Evolutionary conservation across 2,329 filamentous ascomycete genomes (phyloP), one percentile per base, ranked within the genome.

Genomic region (Chaetomiaceae sp.): DNA sequence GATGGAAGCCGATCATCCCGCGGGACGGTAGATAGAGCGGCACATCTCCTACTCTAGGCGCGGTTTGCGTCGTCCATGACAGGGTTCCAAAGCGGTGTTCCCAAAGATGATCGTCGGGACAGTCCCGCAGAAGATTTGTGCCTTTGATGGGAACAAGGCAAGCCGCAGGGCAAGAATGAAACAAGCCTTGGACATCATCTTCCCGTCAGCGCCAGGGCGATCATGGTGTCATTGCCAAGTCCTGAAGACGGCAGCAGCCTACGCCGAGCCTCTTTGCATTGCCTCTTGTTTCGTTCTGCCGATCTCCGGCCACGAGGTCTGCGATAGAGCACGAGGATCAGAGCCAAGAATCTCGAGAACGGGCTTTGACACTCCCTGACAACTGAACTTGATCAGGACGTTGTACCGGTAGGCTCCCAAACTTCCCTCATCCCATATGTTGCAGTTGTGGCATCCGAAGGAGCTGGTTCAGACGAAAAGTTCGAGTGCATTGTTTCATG

Each of bases 261-360:
- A 33, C 22, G 37, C 46, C 50, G 50, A 55, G 52, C 47, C 40
- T 50, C 29, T 46, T 15, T 2, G 47, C 20, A 22, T 31, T 40
- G 23, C n/a, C 38, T 38, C 34, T 44, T 47, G 59, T 57, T 59
- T 60, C 58, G 60, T 60, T 62, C 54, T 52, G 58, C 34, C 47
- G 58, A 59, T 62, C 55, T 40, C 29, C 11, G 33, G 50, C 51
- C 20, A 38, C 34, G 8, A 50, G 38, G 36, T 20, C 29, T 40
- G 34, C 25, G 49, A 22, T 17, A 45, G 8, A 31, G 52, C 47
- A 19, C 20, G 38, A 29, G 19, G 23, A n/a, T n/a, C 31, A 45
- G 12, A 45, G 42, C 34, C 25, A 33, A 31, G 33, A 20, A 20
- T 9, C 11, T 8, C n/a, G 12, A 11, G n/a, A 9, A 15, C 15